Evolutionary conservation across 2,329 filamentous ascomycete species (phyloP), one percentile per base, ranked within the genome.

Genomic region (Dactylonectria estremocensis): DNA sequence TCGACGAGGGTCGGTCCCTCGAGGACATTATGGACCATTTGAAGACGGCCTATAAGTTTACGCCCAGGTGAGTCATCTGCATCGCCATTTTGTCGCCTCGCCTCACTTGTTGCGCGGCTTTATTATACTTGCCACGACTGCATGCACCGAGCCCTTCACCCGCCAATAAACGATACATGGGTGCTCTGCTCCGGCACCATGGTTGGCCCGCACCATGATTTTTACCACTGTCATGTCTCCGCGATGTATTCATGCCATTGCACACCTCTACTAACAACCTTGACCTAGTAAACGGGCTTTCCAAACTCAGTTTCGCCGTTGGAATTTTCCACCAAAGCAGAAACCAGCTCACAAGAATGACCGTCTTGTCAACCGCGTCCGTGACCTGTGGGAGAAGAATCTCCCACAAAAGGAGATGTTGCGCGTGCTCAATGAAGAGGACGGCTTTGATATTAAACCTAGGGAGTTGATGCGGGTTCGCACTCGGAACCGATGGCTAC

Each of bases 361-460:
- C 14, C 84, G 83, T 24, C 87, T 95, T 8, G 89, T 93, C 46
- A 87, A 86, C 18, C 89, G 93, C 33, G 87, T 95, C 68, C 91
- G 90, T 76, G 88, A 95, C 80, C 85, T 96, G 74, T 96, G 93
- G 93, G 91, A 93, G 78, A 85, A 84, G 73, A 96, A 95, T 76
- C 85, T 89, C 14, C 86, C 84, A 18, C 92, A 95, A 79, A 87
- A 88, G 67, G 91, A 95, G 71, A 96, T 96, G 89, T 84, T 95
- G 63, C 84, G 86, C 28, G 88, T 89, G 31, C 84, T 96, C 65
- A 90, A 89, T 71, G 87, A 89, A 20, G 92, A 95, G 77, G 83
- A 86, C 52, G 93, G 93, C 14, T 94, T 90, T 75, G 84, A 90
- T 24, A 90, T 95, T 76, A 93, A 90, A 71, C 86, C 92, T 71